phyloP scores from a whole-genome alignment of 2,329 filamentous ascomycete genomes.

The Gaeumannomyces tritici region DNA sequence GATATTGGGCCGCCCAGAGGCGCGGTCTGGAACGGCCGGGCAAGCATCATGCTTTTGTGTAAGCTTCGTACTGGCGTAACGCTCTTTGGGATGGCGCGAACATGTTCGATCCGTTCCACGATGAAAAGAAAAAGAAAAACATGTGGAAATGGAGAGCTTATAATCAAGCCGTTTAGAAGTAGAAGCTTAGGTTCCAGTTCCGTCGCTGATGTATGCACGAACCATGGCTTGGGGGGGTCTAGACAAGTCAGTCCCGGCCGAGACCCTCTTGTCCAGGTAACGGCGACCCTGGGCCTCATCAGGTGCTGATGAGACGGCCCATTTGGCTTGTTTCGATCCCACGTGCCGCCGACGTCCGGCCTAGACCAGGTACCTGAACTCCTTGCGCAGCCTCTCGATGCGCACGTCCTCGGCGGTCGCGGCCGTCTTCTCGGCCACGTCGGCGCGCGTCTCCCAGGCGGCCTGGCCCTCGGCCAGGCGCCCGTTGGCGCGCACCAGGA shows the following conservation, averaged over 20 bases:
- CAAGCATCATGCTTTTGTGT: not conserved
- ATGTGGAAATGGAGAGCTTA: not conserved
- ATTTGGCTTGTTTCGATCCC: too few relatives aligned
- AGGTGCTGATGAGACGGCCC: too few relatives aligned
- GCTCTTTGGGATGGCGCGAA: not conserved
- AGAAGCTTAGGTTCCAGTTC: too few relatives aligned
- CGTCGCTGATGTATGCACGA: too few relatives aligned
- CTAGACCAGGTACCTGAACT: constrained; percentile 36
- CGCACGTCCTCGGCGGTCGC: constrained; percentile 25
- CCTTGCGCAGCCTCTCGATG: constrained; percentile 28
- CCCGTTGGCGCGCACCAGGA: constrained; percentile 36
- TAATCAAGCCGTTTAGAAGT: too few relatives aligned
- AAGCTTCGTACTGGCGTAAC: not conserved
- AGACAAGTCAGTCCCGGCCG: too few relatives aligned
- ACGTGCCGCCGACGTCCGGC: not conserved
- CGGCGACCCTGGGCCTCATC: too few relatives aligned
- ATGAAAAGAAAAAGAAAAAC: too few relatives aligned
- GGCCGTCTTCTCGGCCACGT: constrained; percentile 28
- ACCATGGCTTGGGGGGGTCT: too few relatives aligned
- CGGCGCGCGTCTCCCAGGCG: constrained; percentile 23
- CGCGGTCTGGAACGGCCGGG: not conserved
- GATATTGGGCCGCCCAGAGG: not conserved
- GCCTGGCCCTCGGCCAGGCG: constrained; percentile 26
- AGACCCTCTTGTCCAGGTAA: too few relatives aligned
- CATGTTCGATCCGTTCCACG: not conserved